Base-by-base conservation (phyloP, 148 eudicot genomes). In the Diospyros kaki region DNA sequence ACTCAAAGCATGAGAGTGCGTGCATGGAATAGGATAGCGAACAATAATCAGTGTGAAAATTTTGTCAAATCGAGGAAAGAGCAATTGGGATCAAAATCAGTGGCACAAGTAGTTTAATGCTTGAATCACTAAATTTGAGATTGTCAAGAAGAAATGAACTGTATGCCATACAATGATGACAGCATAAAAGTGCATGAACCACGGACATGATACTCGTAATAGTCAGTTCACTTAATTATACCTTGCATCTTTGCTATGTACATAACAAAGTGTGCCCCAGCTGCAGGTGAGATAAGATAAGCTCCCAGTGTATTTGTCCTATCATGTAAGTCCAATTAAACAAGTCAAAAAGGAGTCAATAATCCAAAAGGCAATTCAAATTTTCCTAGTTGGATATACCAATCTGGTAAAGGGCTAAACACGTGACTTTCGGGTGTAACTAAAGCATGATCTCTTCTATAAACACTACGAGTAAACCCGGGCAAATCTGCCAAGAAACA, bases 191-290 rank as follows among this genome's bases (percentile, higher is more conserved):
- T 28, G 46, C 8, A 50, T 50, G 9, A 75, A 71, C 50, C 28
- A 39, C 2, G 15, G 60, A 68, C 4, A 3, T 2, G 28, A 76
- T 1, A n/a, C 13, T 58, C 58, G 60, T 4, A 18, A 51, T 44
- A n/a, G 5, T 0, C n/a, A 18, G 18, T 10, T 68, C 60, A 64
- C 51, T n/a, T 43, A 65, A 74, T 41, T 60, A 48, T 72, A 94
- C 98, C 98, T 90, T 89, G 89, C 98, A 95, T 92, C 84, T 95
- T 92, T 54, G 97, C 97, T 64, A 95, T 86, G 91, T 92, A 95
- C 98, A 95, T 95, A 55, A 82, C 92, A 83, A 95, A 95, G 76
- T 95, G 98, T 41, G 98, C 87, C 68, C 97, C 98, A 78, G 87
- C 90, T 41, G 87, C 89, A 3, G 98, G 97, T 48, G 98, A 87